Percentiles rank a stretch among this genome's conserved stretches.
Evolutionary conservation across 768 basidiomycete species (phyloP).

Genomic region (Kwoniella dejecticola): DNA sequence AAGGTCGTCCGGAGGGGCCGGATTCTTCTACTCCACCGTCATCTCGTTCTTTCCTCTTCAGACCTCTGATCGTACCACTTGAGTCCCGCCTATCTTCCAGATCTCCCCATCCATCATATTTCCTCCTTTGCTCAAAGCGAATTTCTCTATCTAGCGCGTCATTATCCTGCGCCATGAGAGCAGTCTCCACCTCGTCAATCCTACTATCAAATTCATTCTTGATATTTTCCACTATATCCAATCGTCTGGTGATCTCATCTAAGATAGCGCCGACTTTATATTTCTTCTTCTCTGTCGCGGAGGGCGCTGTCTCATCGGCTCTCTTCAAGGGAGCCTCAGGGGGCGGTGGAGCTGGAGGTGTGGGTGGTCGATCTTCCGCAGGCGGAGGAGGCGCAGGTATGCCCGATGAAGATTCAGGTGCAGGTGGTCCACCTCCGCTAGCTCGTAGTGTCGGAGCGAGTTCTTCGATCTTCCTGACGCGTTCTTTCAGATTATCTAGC

Average conservation of each 20-base stretch:
- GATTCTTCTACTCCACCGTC: background rate
- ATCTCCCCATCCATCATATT: slow-evolving; percentile 6
- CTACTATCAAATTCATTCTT: slow-evolving; percentile 10
- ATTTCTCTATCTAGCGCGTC: background rate
- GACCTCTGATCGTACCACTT: slow-evolving; percentile 4
- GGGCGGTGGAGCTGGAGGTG: background rate
- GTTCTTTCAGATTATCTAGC: slow-evolving; percentile 21
- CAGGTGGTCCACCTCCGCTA: background rate
- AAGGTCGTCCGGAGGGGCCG: background rate
- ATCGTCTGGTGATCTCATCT: slow-evolving; percentile 10
- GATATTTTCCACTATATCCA: slow-evolving; percentile 13
- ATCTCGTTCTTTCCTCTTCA: slow-evolving; percentile 18
- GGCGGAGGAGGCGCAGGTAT: background rate
- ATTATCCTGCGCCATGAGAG: background rate
- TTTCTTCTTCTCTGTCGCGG: background rate
- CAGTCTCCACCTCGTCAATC: slow-evolving; percentile 8
- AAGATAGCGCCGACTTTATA: background rate
- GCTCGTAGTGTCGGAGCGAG: background rate
- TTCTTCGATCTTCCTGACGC: slow-evolving; percentile 21
- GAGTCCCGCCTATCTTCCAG: slow-evolving; percentile 21
- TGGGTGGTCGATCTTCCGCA: background rate
- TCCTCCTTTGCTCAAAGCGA: background rate
- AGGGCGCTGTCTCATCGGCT: background rate
- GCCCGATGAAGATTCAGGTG: background rate
- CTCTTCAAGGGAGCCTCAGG: background rate